Conservation (phyloP, 2,329 filamentous ascomycete genomes). For the Trichoderma hamatum region DNA sequence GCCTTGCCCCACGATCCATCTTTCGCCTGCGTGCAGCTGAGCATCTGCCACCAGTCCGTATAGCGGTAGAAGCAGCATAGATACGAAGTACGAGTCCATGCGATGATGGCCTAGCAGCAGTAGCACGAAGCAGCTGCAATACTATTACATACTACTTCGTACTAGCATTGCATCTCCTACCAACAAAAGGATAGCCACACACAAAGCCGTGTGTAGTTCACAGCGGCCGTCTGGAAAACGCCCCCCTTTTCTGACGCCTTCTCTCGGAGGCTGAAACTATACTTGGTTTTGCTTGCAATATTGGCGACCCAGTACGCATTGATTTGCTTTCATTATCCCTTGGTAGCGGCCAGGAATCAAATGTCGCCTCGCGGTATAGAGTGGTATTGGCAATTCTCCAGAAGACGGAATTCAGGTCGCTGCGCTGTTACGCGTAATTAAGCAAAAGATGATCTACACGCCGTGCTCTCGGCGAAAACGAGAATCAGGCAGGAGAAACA, state of each 20-base stretch:
- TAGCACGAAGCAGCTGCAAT: background rate
- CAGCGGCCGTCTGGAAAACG: background rate
- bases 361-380: constrained; percentile 11
- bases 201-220: background rate
- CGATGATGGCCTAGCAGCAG: background rate
- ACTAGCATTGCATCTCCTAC: background rate
- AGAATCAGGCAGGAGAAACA: constrained; percentile 4
- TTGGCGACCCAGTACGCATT: constrained; percentile 9
- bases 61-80: background rate
- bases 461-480: constrained; percentile 7
- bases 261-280: constrained; percentile 12
- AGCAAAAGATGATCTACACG: constrained; percentile 9
- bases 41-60: background rate
- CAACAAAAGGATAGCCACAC: background rate
- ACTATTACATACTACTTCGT: background rate
- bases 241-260: constrained; percentile 13
- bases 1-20: constrained; percentile 24
- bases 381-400: constrained; percentile 1
- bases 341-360: background rate
- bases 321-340: constrained; percentile 10
- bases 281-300: constrained; percentile 7
- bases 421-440: constrained; percentile 19
- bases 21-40: constrained; percentile 22
- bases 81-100: background rate
- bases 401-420: background rate